These are phyloP conservation scores for Clarireedia homoeocarpa DNA, from an alignment of 2,329 filamentous ascomycete species.

Conservation along the genomic window DNA sequence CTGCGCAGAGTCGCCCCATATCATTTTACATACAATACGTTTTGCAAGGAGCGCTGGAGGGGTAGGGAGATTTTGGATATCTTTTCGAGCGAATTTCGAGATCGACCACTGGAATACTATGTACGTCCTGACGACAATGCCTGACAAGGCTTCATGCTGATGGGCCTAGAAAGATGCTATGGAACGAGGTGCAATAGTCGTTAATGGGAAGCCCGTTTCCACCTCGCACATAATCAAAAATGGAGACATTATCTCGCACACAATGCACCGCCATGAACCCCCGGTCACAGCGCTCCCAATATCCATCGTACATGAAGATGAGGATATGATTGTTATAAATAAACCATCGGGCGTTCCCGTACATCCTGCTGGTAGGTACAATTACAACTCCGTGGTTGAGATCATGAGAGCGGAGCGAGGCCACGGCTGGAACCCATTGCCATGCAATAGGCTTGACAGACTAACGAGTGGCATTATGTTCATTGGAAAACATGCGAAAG, in stretches of 20 bases:
- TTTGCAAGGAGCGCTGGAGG: constrained; percentile 90
- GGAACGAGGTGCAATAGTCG: constrained; percentile 64
- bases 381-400: constrained; percentile 89
- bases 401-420: constrained; percentile 76
- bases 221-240: constrained; percentile 71
- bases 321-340: constrained; percentile 91
- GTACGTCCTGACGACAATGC: constrained; percentile 35
- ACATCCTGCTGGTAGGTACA: constrained; percentile 90
- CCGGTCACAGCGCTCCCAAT: constrained; percentile 79
- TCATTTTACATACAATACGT: constrained; percentile 90
- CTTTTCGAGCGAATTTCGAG: constrained; percentile 86
- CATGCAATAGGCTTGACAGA: constrained; percentile 90
- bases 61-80: constrained; percentile 75
- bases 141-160: constrained; percentile 17
- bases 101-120: constrained; percentile 82
- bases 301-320: constrained; percentile 79
- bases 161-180: constrained; percentile 60
- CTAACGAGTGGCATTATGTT: constrained; percentile 98
- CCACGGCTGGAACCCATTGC: constrained; percentile 46
- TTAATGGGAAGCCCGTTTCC: constrained; percentile 66
- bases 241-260: constrained; percentile 87
- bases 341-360: constrained; percentile 94
- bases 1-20: constrained; percentile 80
- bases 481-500: constrained; percentile 76
- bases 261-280: constrained; percentile 89